Percentiles rank a stretch among this genome's conserved stretches.
phyloP scores from a whole-genome alignment of 805 yeast species.

The Hanseniaspora lachancei region DNA sequence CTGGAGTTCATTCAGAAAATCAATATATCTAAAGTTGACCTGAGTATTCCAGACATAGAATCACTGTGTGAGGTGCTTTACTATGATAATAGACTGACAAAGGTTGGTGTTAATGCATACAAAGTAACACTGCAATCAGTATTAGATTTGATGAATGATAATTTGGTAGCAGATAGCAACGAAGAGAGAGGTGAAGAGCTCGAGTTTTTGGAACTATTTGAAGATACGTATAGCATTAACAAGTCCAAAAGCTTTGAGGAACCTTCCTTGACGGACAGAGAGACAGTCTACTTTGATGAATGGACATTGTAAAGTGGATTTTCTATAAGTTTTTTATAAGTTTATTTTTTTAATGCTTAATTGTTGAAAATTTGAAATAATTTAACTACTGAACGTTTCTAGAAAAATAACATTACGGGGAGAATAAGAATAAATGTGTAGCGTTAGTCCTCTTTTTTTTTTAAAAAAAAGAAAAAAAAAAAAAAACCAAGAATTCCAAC shows the following conservation, averaged over 20 bases:
- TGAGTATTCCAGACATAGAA: conserved; percentile 59
- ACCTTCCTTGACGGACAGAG: conserved; percentile 29
- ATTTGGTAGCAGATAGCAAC: conserved; percentile 13
- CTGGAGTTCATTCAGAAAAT: conserved; percentile 48
- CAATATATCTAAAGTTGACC: conserved; percentile 70
- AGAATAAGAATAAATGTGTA: neutral
- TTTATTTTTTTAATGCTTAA: too few relatives aligned
- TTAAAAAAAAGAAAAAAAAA: too few relatives aligned
- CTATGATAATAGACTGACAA: conserved; percentile 74
- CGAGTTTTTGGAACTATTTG: conserved; percentile 13
- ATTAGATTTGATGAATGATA: conserved; percentile 39
- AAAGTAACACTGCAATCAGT: conserved; percentile 77
- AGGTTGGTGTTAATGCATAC: conserved; percentile 47
- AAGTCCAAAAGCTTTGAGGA: conserved; percentile 32
- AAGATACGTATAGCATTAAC: conserved; percentile 28
- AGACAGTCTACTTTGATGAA: conserved; percentile 37
- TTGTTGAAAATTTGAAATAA: too few relatives aligned
- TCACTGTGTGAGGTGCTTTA: conserved; percentile 77
- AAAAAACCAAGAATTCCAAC: neutral
- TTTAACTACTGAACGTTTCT: too few relatives aligned
- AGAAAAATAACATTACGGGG: too few relatives aligned
- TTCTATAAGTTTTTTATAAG: too few relatives aligned
- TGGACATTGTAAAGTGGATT: conserved; percentile 27
- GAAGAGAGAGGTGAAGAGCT: neutral
- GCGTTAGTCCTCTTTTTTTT: neutral